Conservation (phyloP, 2,329 filamentous ascomycete species). For the Metarhizium robertsii region DNA sequence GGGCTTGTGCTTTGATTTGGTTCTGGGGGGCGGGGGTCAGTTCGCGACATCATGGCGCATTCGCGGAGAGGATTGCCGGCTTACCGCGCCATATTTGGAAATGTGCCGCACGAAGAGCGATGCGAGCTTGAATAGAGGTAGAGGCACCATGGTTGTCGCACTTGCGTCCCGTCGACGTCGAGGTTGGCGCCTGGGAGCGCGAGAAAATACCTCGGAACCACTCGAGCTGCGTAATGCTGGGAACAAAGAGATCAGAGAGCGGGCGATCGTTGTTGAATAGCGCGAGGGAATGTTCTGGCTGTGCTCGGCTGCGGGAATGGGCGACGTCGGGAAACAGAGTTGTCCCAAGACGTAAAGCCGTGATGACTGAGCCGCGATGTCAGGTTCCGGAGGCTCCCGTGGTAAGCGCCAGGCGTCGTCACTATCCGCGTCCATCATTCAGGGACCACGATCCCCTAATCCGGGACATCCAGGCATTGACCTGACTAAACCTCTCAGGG, state of each 20-base stretch:
- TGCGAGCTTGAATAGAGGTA: slow-evolving; percentile 59
- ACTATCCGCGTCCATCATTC: neutral
- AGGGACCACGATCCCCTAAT: no score
- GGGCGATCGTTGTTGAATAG: no score
- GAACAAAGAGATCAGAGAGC: no score
- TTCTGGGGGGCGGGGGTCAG: slow-evolving; percentile 37
- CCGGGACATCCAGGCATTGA: neutral
- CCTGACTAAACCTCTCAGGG: neutral
- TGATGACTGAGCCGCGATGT: neutral
- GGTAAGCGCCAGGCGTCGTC: neutral
- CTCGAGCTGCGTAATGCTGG: no score
- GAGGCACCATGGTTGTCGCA: slow-evolving; percentile 44
- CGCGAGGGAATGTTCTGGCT: no score
- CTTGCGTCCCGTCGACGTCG: no score
- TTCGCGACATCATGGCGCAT: neutral
- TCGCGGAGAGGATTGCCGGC: slow-evolving; percentile 16
- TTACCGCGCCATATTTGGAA: slow-evolving; percentile 61
- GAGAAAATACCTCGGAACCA: neutral
- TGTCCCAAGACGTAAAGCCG: neutral
- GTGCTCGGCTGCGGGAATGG: neutral
- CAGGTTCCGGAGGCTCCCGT: neutral
- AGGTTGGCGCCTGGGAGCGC: neutral
- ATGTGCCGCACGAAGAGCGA: slow-evolving; percentile 55
- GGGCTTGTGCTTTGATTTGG: slow-evolving; percentile 55
- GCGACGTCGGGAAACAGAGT: no score